Evolutionary conservation across 495 filamentous ascomycete species (phyloP), one percentile per base, ranked within the genome.

Genomic region (Filosporella fistucella): DNA sequence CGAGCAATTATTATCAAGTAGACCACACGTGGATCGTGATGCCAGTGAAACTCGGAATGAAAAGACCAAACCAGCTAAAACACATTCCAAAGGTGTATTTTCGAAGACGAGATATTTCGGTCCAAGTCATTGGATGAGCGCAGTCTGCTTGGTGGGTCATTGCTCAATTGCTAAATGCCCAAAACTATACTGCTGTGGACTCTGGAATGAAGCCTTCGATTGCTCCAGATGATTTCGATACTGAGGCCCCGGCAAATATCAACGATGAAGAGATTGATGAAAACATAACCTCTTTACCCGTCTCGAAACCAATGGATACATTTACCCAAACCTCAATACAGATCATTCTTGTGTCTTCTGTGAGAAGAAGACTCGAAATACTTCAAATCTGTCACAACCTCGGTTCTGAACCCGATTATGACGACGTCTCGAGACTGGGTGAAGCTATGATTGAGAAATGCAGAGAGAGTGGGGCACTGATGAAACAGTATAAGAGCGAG

Each of bases 121-220:
- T 1, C 68, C 73, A 18, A 78, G 73, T 49, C 74, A 78, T 52
- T 76, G 75, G 77, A 70, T 76, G 48, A 61, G 67, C 26, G 57
- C 66, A 48, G 80, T 80, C 68, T 46, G 69, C n/a, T 4, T 14
- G 16, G 5, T 18, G 6, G 21, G 18, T 29, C 21, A 9, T 7
- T 7, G 2, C 2, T 12, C 6, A 58, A 43, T 52, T 38, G 45
- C 38, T 43, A 20, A 24, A 38, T 6, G 45, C 44, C 21, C 33
- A 26, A 14, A 45, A 50, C 22, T 52, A 29, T 21, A 48, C 81
- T 4, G 72, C 78, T 37, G 46, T 85, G 20, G 76, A 80, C 37
- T 68, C 76, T 2, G 82, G 81, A 0, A 77, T 78, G 51, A 73
- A 77, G 0, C 76, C 80, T 9, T 64, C 78, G 11, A 42, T 85